A percentile compares a stretch with the other conserved stretches of the same genome.
Conservation (phyloP, 1,284 basidiomycete species). For the Schizophyllum amplum region DNA sequence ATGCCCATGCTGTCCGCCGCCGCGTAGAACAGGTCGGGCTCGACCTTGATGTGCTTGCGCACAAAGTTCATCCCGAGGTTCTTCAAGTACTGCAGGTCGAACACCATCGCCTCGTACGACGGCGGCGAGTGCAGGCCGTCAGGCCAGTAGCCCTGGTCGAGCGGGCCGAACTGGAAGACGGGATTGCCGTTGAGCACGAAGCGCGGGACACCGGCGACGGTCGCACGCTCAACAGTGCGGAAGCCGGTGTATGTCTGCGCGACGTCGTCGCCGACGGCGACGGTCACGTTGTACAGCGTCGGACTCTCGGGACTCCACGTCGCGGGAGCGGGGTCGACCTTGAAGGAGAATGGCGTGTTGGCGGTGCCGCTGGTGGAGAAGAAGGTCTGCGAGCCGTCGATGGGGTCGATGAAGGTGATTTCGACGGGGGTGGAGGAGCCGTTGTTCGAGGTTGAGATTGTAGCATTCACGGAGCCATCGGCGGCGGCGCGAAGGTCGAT, state of each 20-base stretch:
- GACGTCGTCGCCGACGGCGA: slow-evolving; percentile 9
- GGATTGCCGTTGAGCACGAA: slow-evolving; percentile 11
- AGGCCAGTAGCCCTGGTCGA: slow-evolving; percentile 14
- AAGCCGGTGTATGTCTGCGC: slow-evolving; percentile 10
- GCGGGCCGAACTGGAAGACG: slow-evolving; percentile 12
- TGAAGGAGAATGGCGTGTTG: slow-evolving; percentile 7
- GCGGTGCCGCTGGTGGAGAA: slow-evolving; percentile 8
- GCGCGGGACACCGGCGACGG: slow-evolving; percentile 9
- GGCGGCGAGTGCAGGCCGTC: slow-evolving; percentile 11
- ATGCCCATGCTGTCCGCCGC: slow-evolving; percentile 9
- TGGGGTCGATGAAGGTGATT: slow-evolving; percentile 6
- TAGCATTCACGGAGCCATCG: slow-evolving; percentile 9
- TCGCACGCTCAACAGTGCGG: slow-evolving; percentile 11
- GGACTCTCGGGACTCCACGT: slow-evolving; percentile 11
- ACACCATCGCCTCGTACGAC: slow-evolving; percentile 11
- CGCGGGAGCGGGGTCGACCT: slow-evolving; percentile 6
- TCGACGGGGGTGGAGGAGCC: slow-evolving; percentile 3
- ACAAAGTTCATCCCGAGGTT: slow-evolving; percentile 12
- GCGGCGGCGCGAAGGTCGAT: slow-evolving; percentile 8
- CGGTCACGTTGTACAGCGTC: slow-evolving; percentile 9
- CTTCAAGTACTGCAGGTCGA: slow-evolving; percentile 12
- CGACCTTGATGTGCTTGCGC: slow-evolving; percentile 14
- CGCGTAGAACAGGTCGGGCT: slow-evolving; percentile 12
- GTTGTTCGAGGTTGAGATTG: slow-evolving; percentile 9
- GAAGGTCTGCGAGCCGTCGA: slow-evolving; percentile 7